A percentile compares a stretch with the other conserved stretches of the same genome.
These are phyloP conservation scores for Mortierella antarctica DNA, from an alignment of 192 early-diverging fungal species.

Conservation along the genomic window DNA sequence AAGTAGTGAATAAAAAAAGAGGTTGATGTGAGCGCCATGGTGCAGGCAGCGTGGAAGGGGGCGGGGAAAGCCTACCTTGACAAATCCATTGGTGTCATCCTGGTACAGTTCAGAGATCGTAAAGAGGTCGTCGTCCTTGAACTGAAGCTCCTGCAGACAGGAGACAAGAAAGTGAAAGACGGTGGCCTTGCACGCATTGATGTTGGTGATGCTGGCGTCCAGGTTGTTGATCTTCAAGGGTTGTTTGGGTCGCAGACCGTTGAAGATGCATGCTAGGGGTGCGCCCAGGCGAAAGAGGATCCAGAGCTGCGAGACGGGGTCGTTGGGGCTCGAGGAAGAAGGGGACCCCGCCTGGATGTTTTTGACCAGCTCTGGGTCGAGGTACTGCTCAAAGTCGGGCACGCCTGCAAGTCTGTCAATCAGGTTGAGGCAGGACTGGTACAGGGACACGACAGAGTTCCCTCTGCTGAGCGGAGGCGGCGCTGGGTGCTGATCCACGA, in stretches of 20 bases:
- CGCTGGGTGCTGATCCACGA: constrained; percentile 14
- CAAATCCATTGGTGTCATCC: constrained; percentile 96
- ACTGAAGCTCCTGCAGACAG: constrained; percentile 80
- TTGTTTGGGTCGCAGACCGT: constrained; percentile 71
- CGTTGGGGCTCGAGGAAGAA: constrained; percentile 32
- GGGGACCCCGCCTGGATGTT: constrained; percentile 45
- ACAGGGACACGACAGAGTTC: constrained; percentile 66
- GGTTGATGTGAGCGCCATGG: neutral
- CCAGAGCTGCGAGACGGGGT: constrained; percentile 81
- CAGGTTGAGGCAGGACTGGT: constrained; percentile 76
- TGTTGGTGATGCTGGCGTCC: constrained; percentile 54
- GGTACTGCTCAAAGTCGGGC: constrained; percentile 75
- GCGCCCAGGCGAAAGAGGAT: constrained; percentile 75
- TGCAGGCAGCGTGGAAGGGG: neutral
- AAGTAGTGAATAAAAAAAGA: neutral
- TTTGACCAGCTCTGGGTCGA: constrained; percentile 58
- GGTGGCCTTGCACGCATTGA: constrained; percentile 81
- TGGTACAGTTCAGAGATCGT: constrained; percentile 89
- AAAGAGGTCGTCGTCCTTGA: constrained; percentile 81
- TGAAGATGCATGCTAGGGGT: constrained; percentile 77
- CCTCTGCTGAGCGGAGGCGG: constrained; percentile 33
- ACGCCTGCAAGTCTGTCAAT: constrained; percentile 78
- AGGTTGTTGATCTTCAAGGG: constrained; percentile 61
- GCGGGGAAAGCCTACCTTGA: constrained; percentile 75
- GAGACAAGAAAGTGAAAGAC: constrained; percentile 90